These are phyloP conservation scores for Fusarium zealandicum DNA, from an alignment of 2,329 filamentous ascomycete genomes.

Conservation along the genomic window DNA sequence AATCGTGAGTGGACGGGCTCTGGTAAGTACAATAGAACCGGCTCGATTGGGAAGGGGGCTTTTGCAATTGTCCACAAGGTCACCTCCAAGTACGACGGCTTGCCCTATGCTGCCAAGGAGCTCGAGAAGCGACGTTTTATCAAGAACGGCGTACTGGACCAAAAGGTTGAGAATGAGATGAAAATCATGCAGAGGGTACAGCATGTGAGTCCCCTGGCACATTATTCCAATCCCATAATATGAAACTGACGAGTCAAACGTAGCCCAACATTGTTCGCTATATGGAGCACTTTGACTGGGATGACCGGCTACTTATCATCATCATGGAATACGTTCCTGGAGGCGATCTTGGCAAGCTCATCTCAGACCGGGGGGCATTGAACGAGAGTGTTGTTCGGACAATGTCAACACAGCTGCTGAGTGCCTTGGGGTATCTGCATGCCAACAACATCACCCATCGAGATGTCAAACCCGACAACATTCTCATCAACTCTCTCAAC, in stretches of 20 bases:
- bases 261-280: constrained; percentile 91
- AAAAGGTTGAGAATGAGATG: constrained; percentile 97
- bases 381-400: constrained; percentile 72
- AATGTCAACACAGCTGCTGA: constrained; percentile 79
- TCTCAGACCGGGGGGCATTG: constrained; percentile 68
- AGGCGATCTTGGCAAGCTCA: constrained; percentile 81
- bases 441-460: constrained; percentile 90
- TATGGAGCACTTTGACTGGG: constrained; percentile 85
- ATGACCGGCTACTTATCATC: constrained; percentile 86
- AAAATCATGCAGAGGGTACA: constrained; percentile 87
- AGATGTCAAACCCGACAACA: constrained; percentile 99
- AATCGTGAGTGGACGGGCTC: constrained; percentile 82
- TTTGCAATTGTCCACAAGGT: constrained; percentile 95
- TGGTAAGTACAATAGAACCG: constrained; percentile 81
- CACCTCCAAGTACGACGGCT: constrained; percentile 83
- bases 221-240: neutral
- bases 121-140: constrained; percentile 92
- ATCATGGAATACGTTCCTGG: constrained; percentile 91
- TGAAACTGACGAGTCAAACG: constrained; percentile 16
- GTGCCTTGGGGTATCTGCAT: constrained; percentile 87
- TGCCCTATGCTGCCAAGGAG: constrained; percentile 90
- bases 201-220: constrained; percentile 67
- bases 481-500: constrained; percentile 76
- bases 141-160: constrained; percentile 88
- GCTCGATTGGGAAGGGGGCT: constrained; percentile 86